phyloP scores from a whole-genome alignment of 768 basidiomycete genomes.

The Lactarius evosmus region DNA sequence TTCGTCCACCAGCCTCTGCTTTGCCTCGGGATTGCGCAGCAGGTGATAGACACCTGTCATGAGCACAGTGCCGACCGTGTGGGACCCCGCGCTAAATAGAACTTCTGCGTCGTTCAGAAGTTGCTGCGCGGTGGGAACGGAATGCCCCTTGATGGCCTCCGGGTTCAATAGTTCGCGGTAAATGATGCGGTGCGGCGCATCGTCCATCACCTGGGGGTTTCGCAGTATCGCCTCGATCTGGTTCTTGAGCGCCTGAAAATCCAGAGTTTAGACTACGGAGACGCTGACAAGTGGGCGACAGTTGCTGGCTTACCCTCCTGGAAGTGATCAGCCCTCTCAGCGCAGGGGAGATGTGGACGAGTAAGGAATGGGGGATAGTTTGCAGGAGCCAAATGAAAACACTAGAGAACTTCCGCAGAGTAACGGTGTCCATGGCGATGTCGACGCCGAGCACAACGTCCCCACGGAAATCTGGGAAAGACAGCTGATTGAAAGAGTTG shows the following conservation, averaged over 20 bases:
- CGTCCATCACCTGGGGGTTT: slow-evolving; percentile 7
- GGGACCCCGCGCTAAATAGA: slow-evolving; percentile 19
- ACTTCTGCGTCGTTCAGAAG: slow-evolving; percentile 14
- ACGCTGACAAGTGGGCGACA: not conserved
- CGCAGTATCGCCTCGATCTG: slow-evolving; percentile 8
- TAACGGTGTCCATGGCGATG: slow-evolving; percentile 32
- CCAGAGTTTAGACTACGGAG: too few relatives aligned
- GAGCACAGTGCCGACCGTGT: slow-evolving; percentile 19
- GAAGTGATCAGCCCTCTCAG: not conserved
- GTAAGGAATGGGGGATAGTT: slow-evolving; percentile 3
- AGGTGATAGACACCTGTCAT: slow-evolving; percentile 14
- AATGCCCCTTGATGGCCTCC: slow-evolving; percentile 7
- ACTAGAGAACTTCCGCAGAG: slow-evolving; percentile 10
- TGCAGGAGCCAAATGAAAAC: slow-evolving; percentile 8
- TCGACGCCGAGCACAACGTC: slow-evolving; percentile 38
- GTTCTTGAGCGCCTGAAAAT: not conserved
- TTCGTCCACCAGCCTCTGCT: slow-evolving; percentile 13
- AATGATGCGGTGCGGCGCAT: slow-evolving; percentile 19
- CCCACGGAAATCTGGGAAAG: slow-evolving; percentile 36
- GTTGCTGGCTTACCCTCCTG: not conserved
- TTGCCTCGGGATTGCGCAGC: slow-evolving; percentile 6
- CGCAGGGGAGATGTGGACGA: slow-evolving; percentile 2
- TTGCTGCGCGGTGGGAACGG: not conserved
- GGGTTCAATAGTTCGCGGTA: slow-evolving; percentile 17
- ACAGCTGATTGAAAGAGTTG: slow-evolving; percentile 35